These are phyloP conservation scores for Fragaria iinumae DNA, from an alignment of 306 rosid genomes.

Conservation along the genomic window DNA sequence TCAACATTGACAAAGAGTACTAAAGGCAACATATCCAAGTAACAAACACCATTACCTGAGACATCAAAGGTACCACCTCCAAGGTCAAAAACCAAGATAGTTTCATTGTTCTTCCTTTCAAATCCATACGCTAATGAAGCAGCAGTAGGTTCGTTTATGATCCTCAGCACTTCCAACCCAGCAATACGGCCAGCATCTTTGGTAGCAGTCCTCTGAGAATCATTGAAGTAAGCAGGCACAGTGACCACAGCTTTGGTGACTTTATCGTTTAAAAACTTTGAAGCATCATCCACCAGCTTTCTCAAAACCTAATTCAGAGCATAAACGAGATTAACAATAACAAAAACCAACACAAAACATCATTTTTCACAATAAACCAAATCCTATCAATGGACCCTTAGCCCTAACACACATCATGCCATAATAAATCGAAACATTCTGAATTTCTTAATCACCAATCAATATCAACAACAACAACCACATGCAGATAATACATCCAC, in stretches of 20 bases:
- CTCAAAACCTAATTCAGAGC: constrained; percentile 58
- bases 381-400: not conserved
- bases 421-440: no score
- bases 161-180: constrained; percentile 91
- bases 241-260: constrained; percentile 97
- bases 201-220: constrained; percentile 97
- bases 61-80: constrained; percentile 99
- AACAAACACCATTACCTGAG: constrained; percentile 50
- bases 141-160: constrained; percentile 94
- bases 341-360: not conserved
- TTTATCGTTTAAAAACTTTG: constrained; percentile 91
- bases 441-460: not conserved
- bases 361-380: not conserved
- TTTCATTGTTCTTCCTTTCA: constrained; percentile 89
- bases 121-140: constrained; percentile 96
- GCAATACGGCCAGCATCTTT: constrained; percentile 99
- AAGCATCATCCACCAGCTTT: constrained; percentile 97
- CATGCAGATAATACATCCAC: not conserved
- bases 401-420: no score
- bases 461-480: not conserved
- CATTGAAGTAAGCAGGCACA: constrained; percentile 97
- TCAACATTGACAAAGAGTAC: not conserved
- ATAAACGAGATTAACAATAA: not conserved
- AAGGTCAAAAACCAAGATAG: constrained; percentile 94
- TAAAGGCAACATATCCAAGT: not conserved